Evolutionary conservation across 2,329 filamentous ascomycete species (phyloP).

Genomic region (Tolypocladium album): DNA sequence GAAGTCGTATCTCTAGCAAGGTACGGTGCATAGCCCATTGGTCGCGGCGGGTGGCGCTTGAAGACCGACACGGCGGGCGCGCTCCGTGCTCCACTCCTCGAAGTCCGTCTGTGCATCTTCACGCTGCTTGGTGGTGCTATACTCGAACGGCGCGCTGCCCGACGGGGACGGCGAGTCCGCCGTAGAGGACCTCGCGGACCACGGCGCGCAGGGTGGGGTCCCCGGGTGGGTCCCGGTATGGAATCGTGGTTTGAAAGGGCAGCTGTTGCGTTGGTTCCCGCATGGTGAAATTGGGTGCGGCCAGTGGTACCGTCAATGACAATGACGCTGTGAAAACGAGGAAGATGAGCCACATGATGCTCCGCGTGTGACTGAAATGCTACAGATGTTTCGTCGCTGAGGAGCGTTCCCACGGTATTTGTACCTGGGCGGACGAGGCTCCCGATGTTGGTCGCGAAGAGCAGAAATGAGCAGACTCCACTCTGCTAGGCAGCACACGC

Average conservation of each 20-base stretch:
- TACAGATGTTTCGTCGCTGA: too few species aligned
- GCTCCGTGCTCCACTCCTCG: neutral
- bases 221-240: neutral
- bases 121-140: neutral
- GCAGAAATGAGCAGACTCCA: neutral
- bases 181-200: neutral
- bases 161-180: neutral
- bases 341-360: neutral
- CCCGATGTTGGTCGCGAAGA: neutral
- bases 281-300: neutral
- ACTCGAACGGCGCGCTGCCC: neutral
- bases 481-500: neutral
- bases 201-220: neutral
- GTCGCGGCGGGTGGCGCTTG: neutral
- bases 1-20: too few species aligned
- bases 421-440: too few species aligned
- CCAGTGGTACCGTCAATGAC: neutral
- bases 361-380: too few species aligned
- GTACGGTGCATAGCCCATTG: neutral
- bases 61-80: neutral
- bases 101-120: neutral
- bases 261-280: neutral
- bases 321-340: neutral
- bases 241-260: neutral
- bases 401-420: neutral